A percentile compares a stretch with the other conserved stretches of the same genome.
These are phyloP conservation scores for Pyrenochaeta sp. DNA, from an alignment of 2,329 filamentous ascomycete species.

Conservation along the genomic window DNA sequence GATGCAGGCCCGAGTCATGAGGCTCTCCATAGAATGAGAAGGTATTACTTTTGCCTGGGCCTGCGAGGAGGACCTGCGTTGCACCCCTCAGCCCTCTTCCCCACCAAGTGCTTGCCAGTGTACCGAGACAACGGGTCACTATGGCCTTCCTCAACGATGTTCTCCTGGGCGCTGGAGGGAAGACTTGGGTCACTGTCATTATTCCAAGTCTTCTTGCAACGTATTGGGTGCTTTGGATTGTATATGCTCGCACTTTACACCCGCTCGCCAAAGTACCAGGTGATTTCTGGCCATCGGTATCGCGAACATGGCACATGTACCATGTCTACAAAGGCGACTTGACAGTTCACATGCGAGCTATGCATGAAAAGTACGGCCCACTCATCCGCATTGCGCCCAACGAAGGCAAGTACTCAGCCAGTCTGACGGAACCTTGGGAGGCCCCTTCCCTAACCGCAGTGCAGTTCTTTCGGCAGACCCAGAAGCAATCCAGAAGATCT, in stretches of 20 bases:
- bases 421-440: too few relatives aligned
- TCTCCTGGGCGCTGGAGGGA: background rate
- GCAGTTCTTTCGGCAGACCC: conserved; percentile 21
- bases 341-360: conserved; percentile 13
- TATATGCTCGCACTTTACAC: conserved; percentile 25
- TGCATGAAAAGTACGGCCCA: conserved; percentile 43
- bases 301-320: conserved; percentile 35
- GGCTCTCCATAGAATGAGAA: too few relatives aligned
- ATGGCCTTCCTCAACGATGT: conserved; percentile 9
- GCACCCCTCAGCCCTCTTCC: background rate
- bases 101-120: background rate
- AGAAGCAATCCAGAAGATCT: conserved; percentile 24
- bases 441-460: too few relatives aligned
- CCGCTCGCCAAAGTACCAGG: conserved; percentile 30
- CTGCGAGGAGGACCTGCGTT: background rate
- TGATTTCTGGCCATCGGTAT: conserved; percentile 30
- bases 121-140: background rate
- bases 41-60: too few relatives aligned
- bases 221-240: conserved; percentile 18
- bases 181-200: conserved; percentile 7
- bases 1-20: too few relatives aligned
- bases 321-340: conserved; percentile 27
- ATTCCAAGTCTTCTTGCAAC: conserved; percentile 1
- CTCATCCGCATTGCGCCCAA: conserved; percentile 57
- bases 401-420: too few relatives aligned